Percentiles rank a stretch among this genome's conserved stretches.
Evolutionary conservation across 805 yeast species (phyloP).

Genomic region (Brettanomyces custersianus): DNA sequence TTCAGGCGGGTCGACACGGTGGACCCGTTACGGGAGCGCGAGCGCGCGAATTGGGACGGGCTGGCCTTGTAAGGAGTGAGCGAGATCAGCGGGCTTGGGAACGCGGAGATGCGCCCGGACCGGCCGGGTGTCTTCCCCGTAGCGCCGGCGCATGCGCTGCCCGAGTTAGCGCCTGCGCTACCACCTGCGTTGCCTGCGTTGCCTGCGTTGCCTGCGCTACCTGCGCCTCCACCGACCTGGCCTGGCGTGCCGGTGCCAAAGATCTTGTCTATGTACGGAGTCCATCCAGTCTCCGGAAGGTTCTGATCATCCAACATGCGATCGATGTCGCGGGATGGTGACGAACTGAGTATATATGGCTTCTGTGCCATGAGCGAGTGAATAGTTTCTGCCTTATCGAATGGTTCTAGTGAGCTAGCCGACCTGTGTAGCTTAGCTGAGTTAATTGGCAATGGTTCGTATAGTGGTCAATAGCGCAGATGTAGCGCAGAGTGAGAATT

Average conservation of each 20-base stretch:
- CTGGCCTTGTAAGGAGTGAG: background rate
- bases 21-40: background rate
- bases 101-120: too few species aligned
- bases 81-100: too few species aligned
- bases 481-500: too few species aligned
- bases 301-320: conserved; percentile 14
- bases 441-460: too few species aligned
- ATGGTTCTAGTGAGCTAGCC: too few species aligned
- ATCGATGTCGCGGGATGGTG: conserved; percentile 22
- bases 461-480: too few species aligned
- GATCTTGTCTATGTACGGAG: conserved; percentile 21
- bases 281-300: conserved; percentile 15
- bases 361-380: too few species aligned
- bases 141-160: background rate
- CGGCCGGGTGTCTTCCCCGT: background rate
- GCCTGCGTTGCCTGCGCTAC: too few species aligned
- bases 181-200: background rate
- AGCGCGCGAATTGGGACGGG: background rate
- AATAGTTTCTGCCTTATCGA: too few species aligned
- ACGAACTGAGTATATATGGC: conserved; percentile 16
- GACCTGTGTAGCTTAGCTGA: too few species aligned
- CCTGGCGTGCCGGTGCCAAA: conserved; percentile 4
- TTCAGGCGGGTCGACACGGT: background rate
- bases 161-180: background rate
- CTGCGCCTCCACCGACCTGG: background rate